phyloP scores from a whole-genome alignment of 352 stramenopile genomes.

The Aphanomyces cochlioides region DNA sequence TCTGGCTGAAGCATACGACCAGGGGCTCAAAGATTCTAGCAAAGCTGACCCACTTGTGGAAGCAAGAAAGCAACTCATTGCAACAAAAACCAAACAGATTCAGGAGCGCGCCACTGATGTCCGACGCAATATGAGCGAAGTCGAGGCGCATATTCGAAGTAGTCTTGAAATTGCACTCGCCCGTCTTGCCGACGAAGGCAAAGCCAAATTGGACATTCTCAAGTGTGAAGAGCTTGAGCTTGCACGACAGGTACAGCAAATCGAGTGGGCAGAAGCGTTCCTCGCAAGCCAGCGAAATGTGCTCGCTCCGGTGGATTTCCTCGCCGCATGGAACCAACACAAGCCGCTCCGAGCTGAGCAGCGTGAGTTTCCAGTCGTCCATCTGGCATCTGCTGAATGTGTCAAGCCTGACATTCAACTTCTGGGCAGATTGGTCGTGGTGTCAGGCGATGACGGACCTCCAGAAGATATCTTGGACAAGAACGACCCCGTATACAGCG shows the following conservation, averaged over 20 bases:
- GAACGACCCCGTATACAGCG: conserved; percentile 11
- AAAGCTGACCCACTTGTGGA: conserved; percentile 59
- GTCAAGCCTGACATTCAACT: conserved; percentile 62
- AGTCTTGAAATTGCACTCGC: conserved; percentile 50
- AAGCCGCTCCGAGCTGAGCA: conserved; percentile 60
- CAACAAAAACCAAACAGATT: conserved; percentile 50
- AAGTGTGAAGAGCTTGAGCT: conserved; percentile 60
- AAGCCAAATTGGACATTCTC: conserved; percentile 49
- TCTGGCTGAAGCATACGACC: conserved; percentile 62
- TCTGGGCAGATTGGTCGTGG: conserved; percentile 52
- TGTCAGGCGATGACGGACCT: conserved; percentile 15
- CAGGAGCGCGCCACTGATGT: conserved; percentile 38
- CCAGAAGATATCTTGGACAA: conserved; percentile 8
- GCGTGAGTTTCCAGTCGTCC: conserved; percentile 52
- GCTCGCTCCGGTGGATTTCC: conserved; percentile 52
- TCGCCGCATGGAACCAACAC: conserved; percentile 63
- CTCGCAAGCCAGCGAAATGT: conserved; percentile 49
- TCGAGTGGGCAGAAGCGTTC: conserved; percentile 66
- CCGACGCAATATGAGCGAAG: conserved; percentile 43
- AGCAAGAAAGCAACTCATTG: conserved; percentile 57
- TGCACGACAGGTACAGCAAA: conserved; percentile 58
- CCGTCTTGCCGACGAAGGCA: conserved; percentile 43
- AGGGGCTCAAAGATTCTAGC: conserved; percentile 57
- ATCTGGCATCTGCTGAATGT: conserved; percentile 39
- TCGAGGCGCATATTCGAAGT: conserved; percentile 47